These are phyloP conservation scores for Coemansia sp. DNA, from an alignment of 192 early-diverging fungal species.

Conservation along the genomic window DNA sequence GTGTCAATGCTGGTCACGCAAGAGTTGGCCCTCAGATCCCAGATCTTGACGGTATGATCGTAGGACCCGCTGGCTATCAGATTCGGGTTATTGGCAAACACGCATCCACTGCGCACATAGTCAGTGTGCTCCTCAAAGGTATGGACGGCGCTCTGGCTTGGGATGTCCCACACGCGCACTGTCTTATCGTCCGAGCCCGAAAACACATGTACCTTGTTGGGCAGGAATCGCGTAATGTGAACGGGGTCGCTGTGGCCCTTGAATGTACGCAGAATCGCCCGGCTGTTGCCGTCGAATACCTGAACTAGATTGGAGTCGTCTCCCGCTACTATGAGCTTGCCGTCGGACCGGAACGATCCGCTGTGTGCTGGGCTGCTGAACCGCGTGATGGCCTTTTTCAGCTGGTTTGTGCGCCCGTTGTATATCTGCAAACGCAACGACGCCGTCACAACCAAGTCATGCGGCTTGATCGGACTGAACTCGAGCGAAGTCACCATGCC, in stretches of 20 bases:
- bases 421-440: constrained; percentile 93
- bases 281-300: constrained; percentile 65
- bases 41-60: constrained; percentile 91
- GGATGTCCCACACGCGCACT: constrained; percentile 92
- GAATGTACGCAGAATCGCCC: constrained; percentile 69
- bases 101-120: constrained; percentile 79
- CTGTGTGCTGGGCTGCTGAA: constrained; percentile 87
- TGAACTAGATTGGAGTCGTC: constrained; percentile 88
- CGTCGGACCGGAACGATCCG: constrained; percentile 78
- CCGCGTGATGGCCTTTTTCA: constrained; percentile 89
- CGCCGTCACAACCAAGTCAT: constrained; percentile 88
- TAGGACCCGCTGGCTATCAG: constrained; percentile 88
- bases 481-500: constrained; percentile 78
- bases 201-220: constrained; percentile 75
- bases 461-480: constrained; percentile 76
- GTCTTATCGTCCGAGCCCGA: constrained; percentile 92
- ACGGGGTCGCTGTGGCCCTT: constrained; percentile 68
- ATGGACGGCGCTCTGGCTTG: constrained; percentile 66
- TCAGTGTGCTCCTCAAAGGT: constrained; percentile 84
- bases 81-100: constrained; percentile 74
- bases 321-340: constrained; percentile 89
- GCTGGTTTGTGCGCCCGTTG: constrained; percentile 72
- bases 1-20: constrained; percentile 78
- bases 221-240: constrained; percentile 77
- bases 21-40: constrained; percentile 78